Evolutionary conservation across 1,139 yeast species (phyloP), one percentile per base, ranked within the genome.

Genomic region (Yamadazyma songkhlaensis): DNA sequence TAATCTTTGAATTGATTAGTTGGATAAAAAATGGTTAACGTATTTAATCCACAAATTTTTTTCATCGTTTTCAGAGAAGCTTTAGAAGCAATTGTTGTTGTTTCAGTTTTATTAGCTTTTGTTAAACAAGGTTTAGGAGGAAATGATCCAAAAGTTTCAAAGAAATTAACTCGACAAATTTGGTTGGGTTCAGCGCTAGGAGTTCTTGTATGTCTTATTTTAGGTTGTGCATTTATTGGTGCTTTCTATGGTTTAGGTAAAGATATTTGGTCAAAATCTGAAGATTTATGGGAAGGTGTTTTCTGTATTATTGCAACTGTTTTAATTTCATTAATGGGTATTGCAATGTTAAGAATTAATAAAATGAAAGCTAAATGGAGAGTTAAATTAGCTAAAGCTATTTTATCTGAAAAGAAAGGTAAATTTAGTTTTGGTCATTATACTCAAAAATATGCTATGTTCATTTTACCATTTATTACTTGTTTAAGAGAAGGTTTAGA

Each of bases 281-380:
- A 90, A 60, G 96, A 90, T 57, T 74, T 89, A 43, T 90, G 96
- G 87, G 97, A 90, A 67, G 97, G 96, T 57, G 74, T 84, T 26
- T 80, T 90, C 54, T 83, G 89, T 57, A 66, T 89, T 25, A 74
- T 90, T 51, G 97, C 97, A 1, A 77, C 94, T 0, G 69, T 85
- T 17, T 77, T 90, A 58, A 90, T 90, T 45, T 80, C 96, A 3
- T 53, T 81, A 34, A 89, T 90, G 97, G 97, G 97, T 37, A 67
- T 90, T 50, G 94, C 95, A 54, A 85, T 90, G 84, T 74, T 90
- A 53, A 77, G 96, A 58, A 75, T 90, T 57, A 88, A 90, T 61
- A 90, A 89, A 67, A 76, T 90, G 81, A 82, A 86, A 61, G 92
- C 81, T 52, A 90, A 89, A 64, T 90, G 96, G 88, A 81, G 96